Base-by-base conservation (phyloP, 768 basidiomycete genomes). In the Epithele typhae region DNA sequence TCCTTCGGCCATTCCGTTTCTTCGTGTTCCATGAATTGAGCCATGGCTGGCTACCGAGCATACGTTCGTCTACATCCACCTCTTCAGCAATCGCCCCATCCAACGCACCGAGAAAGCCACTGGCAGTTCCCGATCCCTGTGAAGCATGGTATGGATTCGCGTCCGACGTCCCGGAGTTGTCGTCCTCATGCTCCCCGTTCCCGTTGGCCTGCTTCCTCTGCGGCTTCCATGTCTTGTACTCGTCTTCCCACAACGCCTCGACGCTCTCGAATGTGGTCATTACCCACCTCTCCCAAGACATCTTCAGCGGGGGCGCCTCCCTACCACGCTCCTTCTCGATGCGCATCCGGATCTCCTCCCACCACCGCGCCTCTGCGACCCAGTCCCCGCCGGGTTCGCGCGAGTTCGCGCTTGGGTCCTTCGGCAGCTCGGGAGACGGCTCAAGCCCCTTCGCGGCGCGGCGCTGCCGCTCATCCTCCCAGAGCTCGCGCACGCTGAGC, bases 401-500 rank as follows among this genome's bases (percentile, higher is more conserved):
- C 5, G 75, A 77, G 6, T 76, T 74, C 50, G 79, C 84, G 57
- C 81, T 86, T 42, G 74, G 76, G 61, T 86, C 84, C 25, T 78
- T 64, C 12, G 91, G 88, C 46, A 92, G 71, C 35, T 77, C 77
- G 11, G 87, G 87, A 15, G 87, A 78, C 5, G 92, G 82, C 49
- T 77, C 60, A 25, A 93, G 72, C 1, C 92, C 92, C 25, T 74
- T 77, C 3, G 72, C 73, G 21, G 65, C 63, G 17, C 94, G 75
- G 8, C 92, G 79, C 10, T 74, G 73, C n/a, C 87, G 79, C 67
- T 99, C 95, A 57, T 97, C 93, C 41, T 94, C 90, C 95, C 95
- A 99, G 2, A 98, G 73, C 66, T 97, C 95, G 52, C 89, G 82
- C 37, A 98, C 87, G 58, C 91, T 84, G 34, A 83, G 72, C 5